Conservation (phyloP, 176 grass and related monocot genomes). For the Tillandsia fasciculata region DNA sequence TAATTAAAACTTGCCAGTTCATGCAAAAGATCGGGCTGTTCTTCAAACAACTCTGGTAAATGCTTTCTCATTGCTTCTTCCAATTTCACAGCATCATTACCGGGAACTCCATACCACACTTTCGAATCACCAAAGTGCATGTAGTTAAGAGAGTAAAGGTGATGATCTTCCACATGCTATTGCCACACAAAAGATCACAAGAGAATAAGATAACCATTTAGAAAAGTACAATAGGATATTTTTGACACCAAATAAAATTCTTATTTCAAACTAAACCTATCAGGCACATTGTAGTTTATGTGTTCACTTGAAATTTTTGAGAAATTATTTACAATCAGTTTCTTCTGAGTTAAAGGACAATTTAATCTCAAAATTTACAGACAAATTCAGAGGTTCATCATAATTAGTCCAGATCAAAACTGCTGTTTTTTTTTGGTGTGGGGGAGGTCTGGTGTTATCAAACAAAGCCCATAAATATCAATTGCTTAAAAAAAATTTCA, state of each 20-base stretch:
- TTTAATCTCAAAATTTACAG: too few species aligned
- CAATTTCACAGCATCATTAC: slow-evolving; percentile 59
- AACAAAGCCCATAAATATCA: background rate
- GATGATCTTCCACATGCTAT: slow-evolving; percentile 98
- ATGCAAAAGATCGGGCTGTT: slow-evolving; percentile 93
- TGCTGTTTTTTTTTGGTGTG: too few species aligned
- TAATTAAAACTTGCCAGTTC: slow-evolving; percentile 54
- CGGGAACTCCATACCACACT: slow-evolving; percentile 88
- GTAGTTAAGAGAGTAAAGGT: slow-evolving; percentile 94
- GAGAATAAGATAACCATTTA: background rate
- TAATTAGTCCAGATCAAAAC: too few species aligned
- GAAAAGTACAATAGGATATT: background rate
- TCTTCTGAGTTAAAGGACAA: too few species aligned
- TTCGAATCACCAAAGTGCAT: slow-evolving; percentile 98
- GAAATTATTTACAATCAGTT: too few species aligned
- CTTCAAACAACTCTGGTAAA: slow-evolving; percentile 76
- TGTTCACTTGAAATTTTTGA: too few species aligned
- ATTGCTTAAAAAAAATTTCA: slow-evolving; percentile 6
- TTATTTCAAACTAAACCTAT: background rate
- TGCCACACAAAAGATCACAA: slow-evolving; percentile 13
- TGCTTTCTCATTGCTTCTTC: slow-evolving; percentile 89
- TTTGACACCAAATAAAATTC: background rate
- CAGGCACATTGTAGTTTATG: background rate
- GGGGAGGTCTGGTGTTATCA: too few species aligned
- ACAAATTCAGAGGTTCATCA: too few species aligned